phyloP scores from a whole-genome alignment of 176 grass and related monocot genomes.

The Leersia perrieri region DNA sequence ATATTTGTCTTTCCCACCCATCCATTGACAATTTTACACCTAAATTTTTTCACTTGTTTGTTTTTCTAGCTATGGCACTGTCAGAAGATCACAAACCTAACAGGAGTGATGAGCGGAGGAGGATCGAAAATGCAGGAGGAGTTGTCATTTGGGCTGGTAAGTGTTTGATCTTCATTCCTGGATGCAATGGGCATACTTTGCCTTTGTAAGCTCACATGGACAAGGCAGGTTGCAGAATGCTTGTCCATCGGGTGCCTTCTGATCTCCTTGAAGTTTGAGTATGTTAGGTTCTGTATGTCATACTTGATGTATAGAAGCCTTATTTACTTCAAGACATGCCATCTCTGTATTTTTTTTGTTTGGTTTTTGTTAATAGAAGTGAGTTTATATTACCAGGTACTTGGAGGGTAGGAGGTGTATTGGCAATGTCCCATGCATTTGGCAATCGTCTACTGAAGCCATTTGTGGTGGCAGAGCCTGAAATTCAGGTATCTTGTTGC shows the following conservation, averaged over 20 bases:
- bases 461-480: conserved; percentile 82
- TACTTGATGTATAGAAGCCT: background rate
- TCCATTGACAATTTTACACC: background rate
- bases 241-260: conserved; percentile 28
- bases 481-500: conserved; percentile 70
- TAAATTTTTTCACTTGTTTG: conserved; percentile 1
- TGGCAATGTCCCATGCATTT: conserved; percentile 97
- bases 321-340: background rate
- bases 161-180: conserved; percentile 31
- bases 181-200: background rate
- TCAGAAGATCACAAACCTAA: conserved; percentile 97
- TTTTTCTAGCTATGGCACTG: conserved; percentile 77
- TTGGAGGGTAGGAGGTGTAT: conserved; percentile 84
- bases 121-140: conserved; percentile 89
- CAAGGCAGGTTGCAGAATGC: background rate
- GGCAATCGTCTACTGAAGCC: conserved; percentile 83
- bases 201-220: background rate
- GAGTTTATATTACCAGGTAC: conserved; percentile 56
- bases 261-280: background rate
- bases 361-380: too few relatives aligned
- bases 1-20: background rate
- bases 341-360: background rate
- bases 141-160: conserved; percentile 95
- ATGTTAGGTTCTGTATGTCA: background rate
- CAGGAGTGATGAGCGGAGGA: conserved; percentile 71